Base-by-base conservation (phyloP, 2,329 filamentous ascomycete species). In the Aspergillus quadricinctus region DNA sequence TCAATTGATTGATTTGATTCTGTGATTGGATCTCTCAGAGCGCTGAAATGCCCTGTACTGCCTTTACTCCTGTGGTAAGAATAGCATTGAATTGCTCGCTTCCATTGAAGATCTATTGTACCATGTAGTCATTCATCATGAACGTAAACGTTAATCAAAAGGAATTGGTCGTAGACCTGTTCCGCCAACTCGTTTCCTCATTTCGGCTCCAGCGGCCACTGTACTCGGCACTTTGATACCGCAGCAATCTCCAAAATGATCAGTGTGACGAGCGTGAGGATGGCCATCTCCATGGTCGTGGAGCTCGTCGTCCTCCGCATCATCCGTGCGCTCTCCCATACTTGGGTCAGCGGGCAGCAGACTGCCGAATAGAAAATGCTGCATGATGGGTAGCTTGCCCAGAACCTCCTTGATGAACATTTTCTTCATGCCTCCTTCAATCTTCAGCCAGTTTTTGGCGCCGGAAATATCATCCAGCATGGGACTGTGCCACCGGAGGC, bases 401-500 rank as follows among this genome's bases (percentile, higher is more conserved):
- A 99, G 75, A 0, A 99, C 93, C 74, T 99, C 94, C 43, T 88
- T 89, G 52, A 93, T 82, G 69, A 97, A 97, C 95, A 99, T 99
- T 64, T 91, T 89, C 58, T 90, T 84, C 95, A 99, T 97, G 6
- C 94, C 94, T 27, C 82, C 88, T 72, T 97, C 92, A 50, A 99
- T 89, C 79, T 99, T 99, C 62, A 75, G 78, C 94, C 94, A 99
- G 41, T 82, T 89, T 72, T 90, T 92, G 17, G 93, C 89, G 1
- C 90, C 87, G 3, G 89, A 94, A 62, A 99, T 99, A 72, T 99
- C 94, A 70, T 99, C 94, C 19, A 99, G 84, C 95, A 99, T 97
- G 3, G 95, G 94, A 61, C 88, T 92, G 69, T 99, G 95, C 94
- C 94, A 99, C 48, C 94, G 84, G 58, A 99, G 78, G 1, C 92